These are phyloP conservation scores for Populus hybrid DNA, from an alignment of 441 rosid genomes.

Conservation along the genomic window DNA sequence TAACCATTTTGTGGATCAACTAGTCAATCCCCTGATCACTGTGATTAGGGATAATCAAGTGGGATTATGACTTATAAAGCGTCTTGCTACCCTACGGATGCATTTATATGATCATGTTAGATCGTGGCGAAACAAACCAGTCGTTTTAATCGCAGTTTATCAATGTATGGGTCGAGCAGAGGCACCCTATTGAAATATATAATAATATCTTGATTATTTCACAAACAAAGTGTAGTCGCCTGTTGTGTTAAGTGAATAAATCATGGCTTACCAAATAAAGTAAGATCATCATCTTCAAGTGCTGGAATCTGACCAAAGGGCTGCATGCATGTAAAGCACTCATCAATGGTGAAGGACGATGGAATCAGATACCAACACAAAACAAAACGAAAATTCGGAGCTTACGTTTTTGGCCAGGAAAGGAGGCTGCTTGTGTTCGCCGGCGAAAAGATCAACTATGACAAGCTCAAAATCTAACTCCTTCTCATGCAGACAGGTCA, in stretches of 20 bases:
- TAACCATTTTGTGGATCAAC: not conserved
- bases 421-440: constrained; percentile 54
- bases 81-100: not conserved
- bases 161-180: not conserved
- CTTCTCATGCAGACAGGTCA: constrained; percentile 62
- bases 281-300: constrained; percentile 70
- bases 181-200: not conserved
- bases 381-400: too few species aligned
- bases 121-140: not conserved
- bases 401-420: constrained; percentile 60
- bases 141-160: too few species aligned
- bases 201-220: not conserved
- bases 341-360: not conserved
- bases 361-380: not conserved
- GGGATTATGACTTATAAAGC: not conserved
- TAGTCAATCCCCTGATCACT: not conserved
- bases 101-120: not conserved
- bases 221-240: not conserved
- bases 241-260: too few species aligned
- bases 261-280: constrained; percentile 50
- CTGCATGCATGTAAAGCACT: constrained; percentile 30
- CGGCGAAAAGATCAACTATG: constrained; percentile 49
- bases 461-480: constrained; percentile 58
- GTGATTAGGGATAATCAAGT: not conserved
- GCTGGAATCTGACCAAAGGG: constrained; percentile 78